Base-by-base conservation (phyloP, 139 green algal species). In the Trebouxia sp. region DNA sequence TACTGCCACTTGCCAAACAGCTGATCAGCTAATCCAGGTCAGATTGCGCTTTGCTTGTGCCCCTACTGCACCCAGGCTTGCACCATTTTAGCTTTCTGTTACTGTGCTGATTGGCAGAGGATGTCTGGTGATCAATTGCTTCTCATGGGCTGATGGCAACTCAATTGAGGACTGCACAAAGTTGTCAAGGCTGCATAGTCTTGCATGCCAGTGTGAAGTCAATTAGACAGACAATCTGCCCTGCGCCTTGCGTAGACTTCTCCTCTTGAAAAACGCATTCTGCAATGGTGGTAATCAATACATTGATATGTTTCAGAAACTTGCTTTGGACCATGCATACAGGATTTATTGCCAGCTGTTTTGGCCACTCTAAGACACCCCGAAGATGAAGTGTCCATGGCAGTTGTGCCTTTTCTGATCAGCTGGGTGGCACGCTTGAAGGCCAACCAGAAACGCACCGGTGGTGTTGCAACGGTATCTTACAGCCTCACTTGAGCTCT, bases 371-470 rank as follows among this genome's bases (percentile, higher is more conserved):
- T 91, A 65, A 39, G 77, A 10, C 53, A 62, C 20, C 38, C 43
- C n/a, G 78, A 88, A 26, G 91, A 96, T 30, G 89, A 93, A 30
- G 88, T 97, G 56, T 80, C 83, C 6, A 83, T 91, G 65, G 85
- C 91, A 22, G 82, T 95, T 48, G 67, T 95, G 39, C 87, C 91
- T 17, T 97, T 97, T 87, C 88, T 97, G 67, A 79, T 82, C 10
- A 81, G 88, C 5, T 97, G 94, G 77, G 83, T 94, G 6, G 82
- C 82, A 38, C 81, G 91, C 20, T 72, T 97, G 47, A 89, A 90
- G 41, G 75, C 85, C 53, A 82, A 90, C 47, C 79, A 87, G 26
- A 92, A 92, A 58, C 22, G 80, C 65, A 37, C n/a, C 26, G 66
- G 53, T 20, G 66, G 38, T 11, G 42, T 83, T 37, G 7, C 41